A percentile compares a stretch with the other conserved stretches of the same genome.
Evolutionary conservation across 1,284 basidiomycete genomes (phyloP).

Genomic region (Ceratobasidium sp.): DNA sequence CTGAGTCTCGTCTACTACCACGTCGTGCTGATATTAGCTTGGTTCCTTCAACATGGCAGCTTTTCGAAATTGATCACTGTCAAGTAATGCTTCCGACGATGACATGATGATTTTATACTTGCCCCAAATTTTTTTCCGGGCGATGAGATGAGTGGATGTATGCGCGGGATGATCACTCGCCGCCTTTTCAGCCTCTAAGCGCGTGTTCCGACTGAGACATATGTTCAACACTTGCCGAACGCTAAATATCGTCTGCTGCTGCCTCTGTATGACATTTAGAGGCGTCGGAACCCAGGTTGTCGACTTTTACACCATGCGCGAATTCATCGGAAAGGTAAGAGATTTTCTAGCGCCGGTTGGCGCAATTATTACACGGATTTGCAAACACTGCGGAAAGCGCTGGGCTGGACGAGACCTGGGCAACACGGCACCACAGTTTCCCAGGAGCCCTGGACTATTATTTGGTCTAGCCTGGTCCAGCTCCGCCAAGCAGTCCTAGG

Average conservation of each 20-base stretch:
- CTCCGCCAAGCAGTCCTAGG: too few species aligned
- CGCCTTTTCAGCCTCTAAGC: background rate
- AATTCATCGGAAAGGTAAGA: background rate
- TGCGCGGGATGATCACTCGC: background rate
- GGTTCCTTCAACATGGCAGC: background rate
- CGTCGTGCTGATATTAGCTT: background rate
- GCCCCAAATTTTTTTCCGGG: constrained; percentile 1
- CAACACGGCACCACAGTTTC: too few species aligned
- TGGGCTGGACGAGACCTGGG: too few species aligned
- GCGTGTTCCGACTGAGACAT: background rate
- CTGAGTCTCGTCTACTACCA: constrained; percentile 13
- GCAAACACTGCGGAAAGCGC: too few species aligned
- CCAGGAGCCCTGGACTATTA: too few species aligned
- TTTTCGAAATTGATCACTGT: background rate
- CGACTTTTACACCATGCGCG: background rate
- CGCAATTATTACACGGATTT: background rate
- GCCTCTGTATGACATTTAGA: background rate
- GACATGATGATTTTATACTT: constrained; percentile 22
- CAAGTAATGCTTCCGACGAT: constrained; percentile 2
- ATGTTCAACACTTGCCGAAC: background rate
- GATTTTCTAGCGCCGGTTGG: background rate
- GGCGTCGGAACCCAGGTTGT: background rate
- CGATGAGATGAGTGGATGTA: too few species aligned
- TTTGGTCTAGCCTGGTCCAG: too few species aligned
- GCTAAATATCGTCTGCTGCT: background rate